phyloP scores from a whole-genome alignment of 2,329 filamentous ascomycete species.

The Colletotrichum chrysophilum region DNA sequence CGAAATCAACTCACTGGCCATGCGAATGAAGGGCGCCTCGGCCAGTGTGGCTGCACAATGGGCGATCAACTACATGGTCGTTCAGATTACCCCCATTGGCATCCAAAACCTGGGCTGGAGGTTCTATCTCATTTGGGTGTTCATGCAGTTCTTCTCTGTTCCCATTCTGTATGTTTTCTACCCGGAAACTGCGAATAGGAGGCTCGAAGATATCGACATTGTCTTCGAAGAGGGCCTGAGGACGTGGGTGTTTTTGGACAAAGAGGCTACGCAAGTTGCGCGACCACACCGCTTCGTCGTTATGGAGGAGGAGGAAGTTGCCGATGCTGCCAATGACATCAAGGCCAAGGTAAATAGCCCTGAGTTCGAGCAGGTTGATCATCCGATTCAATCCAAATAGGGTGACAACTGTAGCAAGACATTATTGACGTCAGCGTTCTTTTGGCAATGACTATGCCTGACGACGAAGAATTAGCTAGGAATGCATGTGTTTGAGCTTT shows the following conservation, averaged over 20 bases:
- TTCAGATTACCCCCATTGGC: background rate
- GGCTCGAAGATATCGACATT: background rate
- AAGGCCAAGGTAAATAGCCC: background rate
- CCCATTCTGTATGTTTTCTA: background rate
- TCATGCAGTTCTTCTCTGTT: background rate
- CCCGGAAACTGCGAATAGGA: background rate
- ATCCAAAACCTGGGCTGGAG: background rate
- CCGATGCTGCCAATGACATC: background rate
- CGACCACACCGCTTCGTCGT: background rate
- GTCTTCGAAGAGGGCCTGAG: background rate
- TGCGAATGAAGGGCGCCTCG: background rate
- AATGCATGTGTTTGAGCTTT: accelerated
- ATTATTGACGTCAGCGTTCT: background rate
- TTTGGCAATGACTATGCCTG: background rate
- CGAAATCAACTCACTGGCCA: background rate
- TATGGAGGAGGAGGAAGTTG: background rate
- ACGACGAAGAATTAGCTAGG: background rate
- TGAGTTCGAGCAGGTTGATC: background rate
- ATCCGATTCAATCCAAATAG: background rate
- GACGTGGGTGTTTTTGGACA: background rate
- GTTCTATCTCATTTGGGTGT: background rate
- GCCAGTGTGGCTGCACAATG: background rate
- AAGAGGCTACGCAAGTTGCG: background rate
- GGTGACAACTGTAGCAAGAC: background rate
- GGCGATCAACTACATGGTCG: background rate